Percentiles rank a stretch among this genome's conserved stretches.
These are phyloP conservation scores for Pyrrhoderma noxium DNA, from an alignment of 1,284 basidiomycete species.

Conservation along the genomic window DNA sequence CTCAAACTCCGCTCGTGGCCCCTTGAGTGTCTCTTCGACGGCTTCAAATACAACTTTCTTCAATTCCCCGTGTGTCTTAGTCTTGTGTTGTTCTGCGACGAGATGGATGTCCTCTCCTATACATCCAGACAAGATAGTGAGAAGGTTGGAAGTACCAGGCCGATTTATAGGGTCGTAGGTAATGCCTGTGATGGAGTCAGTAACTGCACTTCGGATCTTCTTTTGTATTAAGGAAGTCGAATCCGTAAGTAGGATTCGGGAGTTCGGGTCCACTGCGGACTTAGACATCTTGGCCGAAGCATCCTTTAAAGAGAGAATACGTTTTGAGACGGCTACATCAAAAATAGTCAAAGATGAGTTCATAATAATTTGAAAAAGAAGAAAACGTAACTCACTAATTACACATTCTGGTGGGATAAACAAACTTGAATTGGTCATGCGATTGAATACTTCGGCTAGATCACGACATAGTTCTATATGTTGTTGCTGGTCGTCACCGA, in stretches of 20 bases:
- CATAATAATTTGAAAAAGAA: neutral
- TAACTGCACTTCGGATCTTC: conserved; percentile 81
- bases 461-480: conserved; percentile 87
- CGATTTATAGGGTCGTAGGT: conserved; percentile 72
- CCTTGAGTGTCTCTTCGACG: conserved; percentile 60
- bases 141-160: conserved; percentile 80
- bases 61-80: conserved; percentile 57
- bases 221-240: conserved; percentile 47
- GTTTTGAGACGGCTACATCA: conserved; percentile 60
- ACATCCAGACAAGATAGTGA: conserved; percentile 72
- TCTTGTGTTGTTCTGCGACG: conserved; percentile 35
- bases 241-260: conserved; percentile 86
- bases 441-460: conserved; percentile 80
- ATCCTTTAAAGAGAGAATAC: conserved; percentile 80
- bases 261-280: conserved; percentile 73
- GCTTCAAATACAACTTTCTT: conserved; percentile 73
- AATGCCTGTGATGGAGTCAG: conserved; percentile 70
- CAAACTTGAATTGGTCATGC: conserved; percentile 35
- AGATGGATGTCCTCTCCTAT: conserved; percentile 41
- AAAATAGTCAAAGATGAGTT: neutral
- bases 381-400: neutral
- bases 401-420: neutral
- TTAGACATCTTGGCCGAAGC: conserved; percentile 94
- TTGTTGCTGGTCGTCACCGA: conserved; percentile 93
- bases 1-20: conserved; percentile 66